phyloP scores from a whole-genome alignment of 2,329 filamentous ascomycete genomes.

The Zasmidium angulare region DNA sequence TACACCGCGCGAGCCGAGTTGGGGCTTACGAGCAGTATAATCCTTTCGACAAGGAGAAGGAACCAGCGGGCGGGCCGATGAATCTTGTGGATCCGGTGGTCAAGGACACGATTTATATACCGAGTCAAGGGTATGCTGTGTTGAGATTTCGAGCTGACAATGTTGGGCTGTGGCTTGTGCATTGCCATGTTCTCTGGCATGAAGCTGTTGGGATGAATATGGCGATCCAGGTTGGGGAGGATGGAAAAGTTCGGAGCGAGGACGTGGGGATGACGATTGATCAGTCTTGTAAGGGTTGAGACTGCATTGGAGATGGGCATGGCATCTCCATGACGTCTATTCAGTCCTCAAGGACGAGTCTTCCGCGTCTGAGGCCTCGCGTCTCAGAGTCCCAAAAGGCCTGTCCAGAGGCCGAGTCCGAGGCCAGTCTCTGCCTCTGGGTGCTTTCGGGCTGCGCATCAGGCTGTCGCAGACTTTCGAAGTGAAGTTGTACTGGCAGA shows the following conservation, averaged over 20 bases:
- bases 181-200: conserved; percentile 39
- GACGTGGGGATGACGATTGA: not conserved
- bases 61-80: conserved; percentile 10
- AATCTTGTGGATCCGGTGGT: conserved; percentile 17
- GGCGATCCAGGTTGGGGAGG: conserved; percentile 10
- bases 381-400: too few species aligned
- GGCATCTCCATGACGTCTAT: not conserved
- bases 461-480: not conserved
- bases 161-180: conserved; percentile 38
- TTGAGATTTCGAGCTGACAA: conserved; percentile 37
- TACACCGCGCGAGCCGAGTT: conserved; percentile 1
- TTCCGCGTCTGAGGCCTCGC: too few species aligned
- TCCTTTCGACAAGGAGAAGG: conserved; percentile 9
- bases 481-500: too few species aligned
- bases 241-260: not conserved
- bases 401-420: too few species aligned
- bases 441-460: not conserved
- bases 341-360: too few species aligned
- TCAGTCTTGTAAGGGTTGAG: not conserved
- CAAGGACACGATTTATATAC: conserved; percentile 37
- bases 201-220: conserved; percentile 16
- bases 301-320: not conserved
- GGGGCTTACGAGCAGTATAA: conserved; percentile 15
- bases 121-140: conserved; percentile 34
- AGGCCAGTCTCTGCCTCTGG: not conserved